Evolutionary conservation across 1,139 yeast genomes (phyloP).

Genomic region (Hemisphaericaspora xylanilytica): DNA sequence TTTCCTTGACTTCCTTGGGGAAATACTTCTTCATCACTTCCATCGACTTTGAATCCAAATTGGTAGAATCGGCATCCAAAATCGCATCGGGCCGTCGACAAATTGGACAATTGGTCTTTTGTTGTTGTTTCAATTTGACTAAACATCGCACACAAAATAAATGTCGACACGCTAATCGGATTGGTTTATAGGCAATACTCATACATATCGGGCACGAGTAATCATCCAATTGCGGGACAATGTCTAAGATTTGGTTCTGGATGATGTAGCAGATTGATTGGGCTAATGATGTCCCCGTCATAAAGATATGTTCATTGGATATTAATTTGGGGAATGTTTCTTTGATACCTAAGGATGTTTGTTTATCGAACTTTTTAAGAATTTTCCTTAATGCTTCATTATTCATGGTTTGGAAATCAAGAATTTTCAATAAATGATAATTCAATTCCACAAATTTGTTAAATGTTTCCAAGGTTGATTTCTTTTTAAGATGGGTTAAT

Average conservation of each 20-base stretch:
- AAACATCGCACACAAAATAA: constrained; percentile 70
- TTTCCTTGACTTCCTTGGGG: constrained; percentile 65
- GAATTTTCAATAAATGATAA: constrained; percentile 51
- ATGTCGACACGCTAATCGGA: constrained; percentile 60
- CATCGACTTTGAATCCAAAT: constrained; percentile 57
- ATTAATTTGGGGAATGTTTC: constrained; percentile 46
- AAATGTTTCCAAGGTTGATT: constrained; percentile 47
- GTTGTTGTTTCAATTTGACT: constrained; percentile 60
- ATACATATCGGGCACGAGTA: constrained; percentile 73
- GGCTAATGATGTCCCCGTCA: constrained; percentile 50
- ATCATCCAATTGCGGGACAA: constrained; percentile 73
- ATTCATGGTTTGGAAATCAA: constrained; percentile 63
- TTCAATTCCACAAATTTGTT: constrained; percentile 53
- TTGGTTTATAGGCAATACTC: constrained; percentile 69
- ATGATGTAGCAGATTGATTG: constrained; percentile 56
- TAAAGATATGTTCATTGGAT: constrained; percentile 44
- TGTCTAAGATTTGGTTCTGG: constrained; percentile 49
- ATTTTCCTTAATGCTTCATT: constrained; percentile 64
- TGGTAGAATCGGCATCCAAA: constrained; percentile 54
- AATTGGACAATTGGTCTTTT: constrained; percentile 62
- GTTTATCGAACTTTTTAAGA: constrained; percentile 72
- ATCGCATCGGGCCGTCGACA: constrained; percentile 57
- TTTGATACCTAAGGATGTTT: constrained; percentile 56
- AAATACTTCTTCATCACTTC: constrained; percentile 55
- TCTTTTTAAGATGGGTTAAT: constrained; percentile 45